Percentiles rank a stretch among this genome's conserved stretches.
Conservation (phyloP, 768 basidiomycete genomes). For the Collybia mongolica region DNA sequence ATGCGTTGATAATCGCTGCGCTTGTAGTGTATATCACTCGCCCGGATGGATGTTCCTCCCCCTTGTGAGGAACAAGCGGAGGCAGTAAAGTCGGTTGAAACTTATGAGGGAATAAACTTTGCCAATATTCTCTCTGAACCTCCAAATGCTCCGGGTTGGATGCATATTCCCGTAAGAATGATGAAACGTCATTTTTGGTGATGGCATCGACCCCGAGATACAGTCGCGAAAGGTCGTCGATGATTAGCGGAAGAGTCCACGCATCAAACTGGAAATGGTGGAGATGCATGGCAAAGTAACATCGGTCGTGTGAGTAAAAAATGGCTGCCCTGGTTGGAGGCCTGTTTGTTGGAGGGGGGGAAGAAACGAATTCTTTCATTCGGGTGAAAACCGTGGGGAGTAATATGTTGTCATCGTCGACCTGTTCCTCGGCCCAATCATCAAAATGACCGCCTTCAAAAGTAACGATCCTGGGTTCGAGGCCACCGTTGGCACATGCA, state of each 20-base stretch:
- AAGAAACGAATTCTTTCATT: conserved; percentile 22
- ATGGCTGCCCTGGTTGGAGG: conserved; percentile 25
- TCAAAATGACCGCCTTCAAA: conserved; percentile 16
- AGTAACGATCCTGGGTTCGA: conserved; percentile 24
- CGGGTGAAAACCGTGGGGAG: conserved; percentile 11
- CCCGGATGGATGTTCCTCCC: conserved; percentile 2
- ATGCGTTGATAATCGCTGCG: conserved; percentile 15
- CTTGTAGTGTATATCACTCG: conserved; percentile 12
- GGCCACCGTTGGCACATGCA: conserved; percentile 22
- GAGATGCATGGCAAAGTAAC: conserved; percentile 28
- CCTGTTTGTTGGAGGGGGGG: conserved; percentile 17
- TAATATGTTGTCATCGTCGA: conserved; percentile 10
- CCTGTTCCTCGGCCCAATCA: conserved; percentile 21
- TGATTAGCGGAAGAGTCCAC: conserved; percentile 39
- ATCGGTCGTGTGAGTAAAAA: conserved; percentile 16
- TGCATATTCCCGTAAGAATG: conserved; percentile 26
- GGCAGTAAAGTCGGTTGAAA: conserved; percentile 27
- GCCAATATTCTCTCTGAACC: conserved; percentile 35
- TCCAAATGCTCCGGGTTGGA: conserved; percentile 16
- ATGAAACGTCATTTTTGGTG: conserved; percentile 19
- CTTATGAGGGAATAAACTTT: conserved; percentile 24
- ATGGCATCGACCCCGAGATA: conserved; percentile 25
- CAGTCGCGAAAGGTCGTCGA: conserved; percentile 35
- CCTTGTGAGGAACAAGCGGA: neutral
- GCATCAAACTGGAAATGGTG: conserved; percentile 54